Evolutionary conservation across 768 basidiomycete species (phyloP).

Genomic region (Daedalea quercina): DNA sequence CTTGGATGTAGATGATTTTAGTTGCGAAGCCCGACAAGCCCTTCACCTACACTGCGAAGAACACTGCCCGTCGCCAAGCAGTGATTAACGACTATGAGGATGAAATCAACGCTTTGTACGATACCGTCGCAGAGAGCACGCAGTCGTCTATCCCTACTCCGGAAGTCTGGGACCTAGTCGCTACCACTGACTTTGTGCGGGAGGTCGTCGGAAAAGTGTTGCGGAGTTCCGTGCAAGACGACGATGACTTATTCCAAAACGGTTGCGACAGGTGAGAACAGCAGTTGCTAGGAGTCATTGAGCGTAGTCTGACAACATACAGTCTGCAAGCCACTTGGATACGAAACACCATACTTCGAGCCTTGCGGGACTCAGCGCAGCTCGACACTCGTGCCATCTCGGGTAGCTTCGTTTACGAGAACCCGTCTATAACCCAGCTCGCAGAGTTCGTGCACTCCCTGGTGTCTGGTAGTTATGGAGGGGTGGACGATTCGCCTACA

Average conservation of each 20-base stretch:
- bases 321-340: slow-evolving; percentile 27
- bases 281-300: too few relatives aligned
- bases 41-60: slow-evolving; percentile 26
- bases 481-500: not conserved
- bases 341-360: slow-evolving; percentile 23
- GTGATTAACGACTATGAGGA: slow-evolving; percentile 26
- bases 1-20: slow-evolving; percentile 25
- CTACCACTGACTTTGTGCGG: slow-evolving; percentile 24
- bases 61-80: slow-evolving; percentile 22
- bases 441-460: not conserved
- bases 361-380: slow-evolving; percentile 8
- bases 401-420: not conserved
- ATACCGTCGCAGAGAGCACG: slow-evolving; percentile 25
- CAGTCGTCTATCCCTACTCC: slow-evolving; percentile 25
- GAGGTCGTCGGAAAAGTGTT: slow-evolving; percentile 28
- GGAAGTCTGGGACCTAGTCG: slow-evolving; percentile 17
- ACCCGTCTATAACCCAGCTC: not conserved
- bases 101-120: slow-evolving; percentile 36
- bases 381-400: not conserved
- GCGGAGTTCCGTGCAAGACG: slow-evolving; percentile 20
- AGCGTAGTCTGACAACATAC: too few relatives aligned
- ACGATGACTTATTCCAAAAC: slow-evolving; percentile 21
- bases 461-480: not conserved
- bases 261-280: slow-evolving; percentile 1
- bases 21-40: slow-evolving; percentile 25